Base-by-base conservation (phyloP, 2,329 filamentous ascomycete genomes). In the Monilinia vaccinii-corymbosi region DNA sequence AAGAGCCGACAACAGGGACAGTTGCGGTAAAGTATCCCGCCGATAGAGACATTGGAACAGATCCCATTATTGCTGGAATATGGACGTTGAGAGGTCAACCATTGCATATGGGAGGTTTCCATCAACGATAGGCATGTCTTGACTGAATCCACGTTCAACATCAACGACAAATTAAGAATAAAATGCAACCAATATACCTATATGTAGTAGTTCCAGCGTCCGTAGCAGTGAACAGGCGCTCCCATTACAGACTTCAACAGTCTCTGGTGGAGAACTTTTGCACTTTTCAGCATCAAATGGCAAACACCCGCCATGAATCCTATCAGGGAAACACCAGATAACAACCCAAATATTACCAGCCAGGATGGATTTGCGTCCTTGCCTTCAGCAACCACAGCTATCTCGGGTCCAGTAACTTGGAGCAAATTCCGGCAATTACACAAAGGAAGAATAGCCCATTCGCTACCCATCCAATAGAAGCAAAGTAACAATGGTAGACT, bases 231-330 rank as follows among this genome's bases (percentile, higher is more conserved):
- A 65, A 69, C 62, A 2, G 77, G 75, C 1, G 77, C 77, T 2
- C 63, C 64, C 25, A 65, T 60, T 5, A 81, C 78, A 3, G 78
- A 79, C 13, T 72, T 72, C 11, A 82, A 68, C 1, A 82, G 70
- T 44, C 70, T 75, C 58, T 72, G 72, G 61, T 83, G 80, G 61
- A 82, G 79, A 40, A 65, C 73, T 58, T 76, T 74, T 2, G 77
- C 78, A 31, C 78, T 80, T 34, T 74, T 75, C 3, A 79, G 79
- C 4, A 81, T 76, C 76, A 81, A 75, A 72, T 73, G 45, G 5
- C 10, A 45, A 60, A 36, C 13, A 9, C 40, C 9, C 9, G 23
- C 31, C 16, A 55, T 23, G 16, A 60, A 60, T 38, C 57, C 49
- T 40, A 60, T 18, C 14, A 60, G 11, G 28, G 38, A 21, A 46